These are phyloP conservation scores for Lentinula edodes DNA, from an alignment of 768 basidiomycete species.

Conservation along the genomic window DNA sequence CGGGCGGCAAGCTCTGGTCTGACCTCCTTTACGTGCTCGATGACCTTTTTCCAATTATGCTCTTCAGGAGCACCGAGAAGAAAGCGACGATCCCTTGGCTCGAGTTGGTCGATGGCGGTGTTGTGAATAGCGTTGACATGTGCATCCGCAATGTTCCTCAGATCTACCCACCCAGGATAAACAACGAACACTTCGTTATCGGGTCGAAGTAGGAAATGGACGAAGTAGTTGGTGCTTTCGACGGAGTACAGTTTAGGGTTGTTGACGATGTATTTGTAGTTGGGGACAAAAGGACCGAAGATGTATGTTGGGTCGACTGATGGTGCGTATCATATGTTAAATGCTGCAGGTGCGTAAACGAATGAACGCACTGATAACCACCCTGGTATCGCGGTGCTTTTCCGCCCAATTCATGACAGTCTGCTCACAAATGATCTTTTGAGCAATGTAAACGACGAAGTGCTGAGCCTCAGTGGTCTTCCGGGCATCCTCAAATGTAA, in stretches of 20 bases:
- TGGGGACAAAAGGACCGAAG: constrained; percentile 6
- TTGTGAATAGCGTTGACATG: constrained; percentile 3
- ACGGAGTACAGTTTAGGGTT: neutral
- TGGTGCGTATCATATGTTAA: neutral
- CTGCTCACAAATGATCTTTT: constrained; percentile 21
- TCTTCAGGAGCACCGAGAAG: constrained; percentile 4
- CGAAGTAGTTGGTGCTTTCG: constrained; percentile 2
- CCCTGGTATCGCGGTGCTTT: constrained; percentile 11
- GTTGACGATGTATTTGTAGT: constrained; percentile 5
- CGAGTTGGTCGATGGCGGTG: neutral
- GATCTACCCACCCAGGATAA: constrained; percentile 2
- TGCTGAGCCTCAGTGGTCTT: neutral
- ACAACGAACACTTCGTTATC: neutral
- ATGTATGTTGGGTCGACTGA: constrained; percentile 7
- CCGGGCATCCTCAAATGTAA: constrained; percentile 3
- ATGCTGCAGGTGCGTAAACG: neutral
- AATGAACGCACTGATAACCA: constrained; percentile 1
- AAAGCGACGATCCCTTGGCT: neutral
- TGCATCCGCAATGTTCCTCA: constrained; percentile 5
- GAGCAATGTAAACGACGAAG: constrained; percentile 14
- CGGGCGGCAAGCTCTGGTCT: constrained; percentile 6
- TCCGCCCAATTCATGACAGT: constrained; percentile 21
- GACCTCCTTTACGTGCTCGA: neutral
- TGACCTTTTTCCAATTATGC: constrained; percentile 2
- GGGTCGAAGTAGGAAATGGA: constrained; percentile 3